phyloP scores from a whole-genome alignment of 202 grass and related monocot genomes.

The Saccharum hybrid region DNA sequence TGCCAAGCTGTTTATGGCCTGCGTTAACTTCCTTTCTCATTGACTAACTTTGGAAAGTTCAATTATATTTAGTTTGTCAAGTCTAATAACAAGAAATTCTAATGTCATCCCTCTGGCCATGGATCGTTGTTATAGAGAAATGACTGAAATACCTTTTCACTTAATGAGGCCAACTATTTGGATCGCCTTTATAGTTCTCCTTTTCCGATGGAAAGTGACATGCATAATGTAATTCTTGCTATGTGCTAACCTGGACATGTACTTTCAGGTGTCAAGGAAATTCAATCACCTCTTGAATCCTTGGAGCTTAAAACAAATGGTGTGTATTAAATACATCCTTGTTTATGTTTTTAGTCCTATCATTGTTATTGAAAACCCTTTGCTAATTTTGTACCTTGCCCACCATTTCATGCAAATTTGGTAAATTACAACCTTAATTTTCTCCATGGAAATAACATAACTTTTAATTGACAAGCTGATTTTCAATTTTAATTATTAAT shows the following conservation, averaged over 20 bases:
- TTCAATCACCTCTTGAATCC: conserved; percentile 68
- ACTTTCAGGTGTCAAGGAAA: conserved; percentile 73
- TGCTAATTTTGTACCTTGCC: not conserved
- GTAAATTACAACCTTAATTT: not conserved
- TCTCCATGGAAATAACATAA: not conserved
- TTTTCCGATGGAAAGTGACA: not conserved
- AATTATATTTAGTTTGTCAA: not conserved
- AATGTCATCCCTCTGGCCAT: not conserved
- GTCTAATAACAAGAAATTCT: not conserved
- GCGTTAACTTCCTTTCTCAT: not conserved
- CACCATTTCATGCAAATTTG: conserved; percentile 25
- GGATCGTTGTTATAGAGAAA: not conserved
- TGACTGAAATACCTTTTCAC: not conserved
- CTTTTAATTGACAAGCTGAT: not conserved
- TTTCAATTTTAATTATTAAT: not conserved
- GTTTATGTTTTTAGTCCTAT: not conserved
- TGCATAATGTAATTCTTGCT: not conserved
- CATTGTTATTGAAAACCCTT: conserved; percentile 2
- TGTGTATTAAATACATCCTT: conserved; percentile 30
- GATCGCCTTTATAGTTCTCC: not conserved
- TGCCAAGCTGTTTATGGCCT: not conserved
- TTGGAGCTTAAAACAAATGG: conserved; percentile 79
- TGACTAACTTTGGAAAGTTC: not conserved
- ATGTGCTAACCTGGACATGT: conserved; percentile 33
- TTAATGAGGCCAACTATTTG: not conserved